Conservation (phyloP, 306 rosid genomes). For the Ziziphus jujuba region DNA sequence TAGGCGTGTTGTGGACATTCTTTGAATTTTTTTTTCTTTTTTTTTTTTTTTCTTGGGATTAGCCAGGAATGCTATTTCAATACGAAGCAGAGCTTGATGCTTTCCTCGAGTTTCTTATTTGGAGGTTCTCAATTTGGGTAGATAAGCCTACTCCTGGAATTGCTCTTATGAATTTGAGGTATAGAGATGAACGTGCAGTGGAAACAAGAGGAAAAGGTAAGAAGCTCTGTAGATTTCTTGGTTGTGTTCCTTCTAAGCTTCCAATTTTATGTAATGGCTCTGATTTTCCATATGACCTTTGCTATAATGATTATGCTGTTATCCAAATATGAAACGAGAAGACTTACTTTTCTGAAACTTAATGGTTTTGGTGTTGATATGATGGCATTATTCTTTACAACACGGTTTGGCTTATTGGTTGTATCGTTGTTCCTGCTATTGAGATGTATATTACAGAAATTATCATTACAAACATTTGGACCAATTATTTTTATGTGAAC, state of each 20-base stretch:
- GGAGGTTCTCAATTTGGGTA: slow-evolving; percentile 98
- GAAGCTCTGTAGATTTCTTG: slow-evolving; percentile 28
- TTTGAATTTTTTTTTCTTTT: slow-evolving; percentile 25
- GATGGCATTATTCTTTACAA: background rate
- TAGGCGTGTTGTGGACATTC: slow-evolving; percentile 14
- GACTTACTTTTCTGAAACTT: background rate
- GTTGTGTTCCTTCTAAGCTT: slow-evolving; percentile 12
- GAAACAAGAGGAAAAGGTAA: slow-evolving; percentile 80
- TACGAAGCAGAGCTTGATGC: slow-evolving; percentile 95
- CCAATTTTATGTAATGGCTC: background rate
- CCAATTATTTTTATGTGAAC: too few relatives aligned
- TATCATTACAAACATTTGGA: background rate
- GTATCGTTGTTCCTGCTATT: background rate
- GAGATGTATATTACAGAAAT: background rate
- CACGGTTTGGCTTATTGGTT: background rate
- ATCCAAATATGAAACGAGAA: background rate
- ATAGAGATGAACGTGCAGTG: slow-evolving; percentile 83
- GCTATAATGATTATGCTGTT: background rate
- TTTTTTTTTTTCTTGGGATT: slow-evolving; percentile 53
- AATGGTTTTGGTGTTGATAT: slow-evolving; percentile 1
- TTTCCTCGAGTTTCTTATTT: slow-evolving; percentile 94
- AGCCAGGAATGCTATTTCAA: slow-evolving; percentile 99
- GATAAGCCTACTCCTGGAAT: slow-evolving; percentile 99
- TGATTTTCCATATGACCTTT: background rate
- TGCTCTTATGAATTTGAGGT: slow-evolving; percentile 92